Conservation (phyloP, 495 filamentous ascomycete genomes). For the Acidiella bohemica region DNA sequence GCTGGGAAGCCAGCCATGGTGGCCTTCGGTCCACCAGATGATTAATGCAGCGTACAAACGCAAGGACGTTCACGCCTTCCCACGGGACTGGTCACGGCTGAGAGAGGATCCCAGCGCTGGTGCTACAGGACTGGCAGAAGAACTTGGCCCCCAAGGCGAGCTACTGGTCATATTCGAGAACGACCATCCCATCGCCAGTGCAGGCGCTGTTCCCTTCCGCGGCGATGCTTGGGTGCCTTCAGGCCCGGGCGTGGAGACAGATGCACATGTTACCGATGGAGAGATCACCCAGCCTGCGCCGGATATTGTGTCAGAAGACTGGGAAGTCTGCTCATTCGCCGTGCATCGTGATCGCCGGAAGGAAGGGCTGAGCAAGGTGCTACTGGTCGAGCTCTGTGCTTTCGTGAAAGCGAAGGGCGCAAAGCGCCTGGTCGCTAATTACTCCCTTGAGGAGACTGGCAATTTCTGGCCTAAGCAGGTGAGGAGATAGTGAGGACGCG, state of each 20-base stretch:
- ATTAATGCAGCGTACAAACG: background rate
- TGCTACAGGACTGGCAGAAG: constrained; percentile 3
- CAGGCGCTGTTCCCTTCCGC: constrained; percentile 2
- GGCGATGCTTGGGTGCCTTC: constrained; percentile 1
- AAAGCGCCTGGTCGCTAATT: constrained; percentile 3
- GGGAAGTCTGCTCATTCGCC: constrained; percentile 10
- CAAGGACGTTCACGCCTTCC: constrained; percentile 8
- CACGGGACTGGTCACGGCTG: constrained; percentile 7
- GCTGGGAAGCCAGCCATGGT: constrained; percentile 3
- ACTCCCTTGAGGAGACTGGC: constrained; percentile 5
- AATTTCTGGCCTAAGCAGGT: constrained; percentile 7
- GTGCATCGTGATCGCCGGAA: constrained; percentile 2
- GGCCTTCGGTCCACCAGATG: constrained; percentile 1
- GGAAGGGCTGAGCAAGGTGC: background rate
- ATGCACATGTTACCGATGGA: background rate
- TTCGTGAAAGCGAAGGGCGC: background rate
- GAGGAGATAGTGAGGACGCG: too few species aligned
- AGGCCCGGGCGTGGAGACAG: background rate
- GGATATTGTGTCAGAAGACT: too few species aligned
- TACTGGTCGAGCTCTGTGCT: background rate
- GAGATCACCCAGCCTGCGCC: background rate
- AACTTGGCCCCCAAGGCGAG: background rate
- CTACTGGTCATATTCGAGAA: constrained; percentile 4
- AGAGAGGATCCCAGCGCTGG: constrained; percentile 1
- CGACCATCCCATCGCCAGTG: constrained; percentile 5